Percentiles rank a stretch among this genome's conserved stretches.
These are phyloP conservation scores for Elongisporangium prolatum DNA, from an alignment of 352 stramenopile species.

Conservation along the genomic window DNA sequence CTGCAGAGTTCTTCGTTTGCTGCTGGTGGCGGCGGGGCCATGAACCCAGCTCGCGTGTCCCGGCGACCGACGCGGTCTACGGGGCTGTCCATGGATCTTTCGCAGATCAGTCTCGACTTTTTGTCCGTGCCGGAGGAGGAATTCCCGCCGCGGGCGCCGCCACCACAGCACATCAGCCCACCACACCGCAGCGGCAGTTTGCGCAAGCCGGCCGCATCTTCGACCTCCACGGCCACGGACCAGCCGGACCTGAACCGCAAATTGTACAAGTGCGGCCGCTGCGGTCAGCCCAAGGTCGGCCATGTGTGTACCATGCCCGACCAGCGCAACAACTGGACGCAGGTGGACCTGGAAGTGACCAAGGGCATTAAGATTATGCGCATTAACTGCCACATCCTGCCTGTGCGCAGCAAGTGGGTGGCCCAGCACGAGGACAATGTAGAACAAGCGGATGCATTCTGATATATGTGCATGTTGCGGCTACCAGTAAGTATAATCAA, in stretches of 20 bases:
- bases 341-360: slow-evolving; percentile 71
- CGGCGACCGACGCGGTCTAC: slow-evolving; percentile 47
- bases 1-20: slow-evolving; percentile 19
- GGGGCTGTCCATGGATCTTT: slow-evolving; percentile 80
- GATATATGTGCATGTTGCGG: neutral
- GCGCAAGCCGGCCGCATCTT: slow-evolving; percentile 17
- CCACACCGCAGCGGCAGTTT: slow-evolving; percentile 14
- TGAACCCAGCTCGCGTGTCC: slow-evolving; percentile 26
- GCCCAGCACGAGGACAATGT: slow-evolving; percentile 61
- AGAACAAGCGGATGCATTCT: slow-evolving; percentile 2
- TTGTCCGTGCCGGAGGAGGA: slow-evolving; percentile 60
- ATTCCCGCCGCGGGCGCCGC: slow-evolving; percentile 27
- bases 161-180: slow-evolving; percentile 21
- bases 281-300: slow-evolving; percentile 79
- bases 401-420: slow-evolving; percentile 63
- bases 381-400: slow-evolving; percentile 69
- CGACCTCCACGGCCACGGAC: slow-evolving; percentile 9
- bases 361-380: slow-evolving; percentile 71
- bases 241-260: slow-evolving; percentile 48
- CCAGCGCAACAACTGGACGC: slow-evolving; percentile 83
- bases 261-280: slow-evolving; percentile 85
- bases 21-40: slow-evolving; percentile 8
- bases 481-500: neutral
- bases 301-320: slow-evolving; percentile 86
- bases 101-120: slow-evolving; percentile 73